Evolutionary conservation across 345 rosid species (phyloP).

Genomic region (Sisymbrium altissimum): DNA sequence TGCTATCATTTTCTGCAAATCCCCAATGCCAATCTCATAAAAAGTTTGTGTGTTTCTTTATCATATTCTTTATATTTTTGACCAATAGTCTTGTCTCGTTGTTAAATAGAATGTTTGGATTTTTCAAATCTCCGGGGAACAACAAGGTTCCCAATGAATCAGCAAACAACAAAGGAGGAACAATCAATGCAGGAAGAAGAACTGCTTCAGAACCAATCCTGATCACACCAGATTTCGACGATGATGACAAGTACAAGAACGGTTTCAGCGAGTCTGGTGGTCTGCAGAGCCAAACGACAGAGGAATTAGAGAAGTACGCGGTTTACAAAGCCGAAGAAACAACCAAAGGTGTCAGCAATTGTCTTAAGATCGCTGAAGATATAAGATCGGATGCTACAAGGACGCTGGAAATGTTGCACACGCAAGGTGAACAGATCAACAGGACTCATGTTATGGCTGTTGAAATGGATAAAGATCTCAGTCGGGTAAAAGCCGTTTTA

Average conservation of each 20-base stretch:
- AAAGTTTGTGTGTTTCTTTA: background rate
- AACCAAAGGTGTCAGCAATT: slow-evolving; percentile 63
- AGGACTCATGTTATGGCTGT: slow-evolving; percentile 73
- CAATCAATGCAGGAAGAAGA: slow-evolving; percentile 48
- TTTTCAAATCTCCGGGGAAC: slow-evolving; percentile 47
- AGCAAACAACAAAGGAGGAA: slow-evolving; percentile 37
- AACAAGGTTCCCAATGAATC: slow-evolving; percentile 38
- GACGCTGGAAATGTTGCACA: slow-evolving; percentile 79
- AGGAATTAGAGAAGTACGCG: slow-evolving; percentile 85
- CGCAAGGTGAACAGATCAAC: slow-evolving; percentile 84
- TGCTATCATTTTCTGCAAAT: background rate
- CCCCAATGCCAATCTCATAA: background rate
- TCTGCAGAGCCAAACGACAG: slow-evolving; percentile 65
- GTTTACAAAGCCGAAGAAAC: slow-evolving; percentile 85
- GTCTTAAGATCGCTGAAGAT: slow-evolving; percentile 78
- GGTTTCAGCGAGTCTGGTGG: slow-evolving; percentile 74
- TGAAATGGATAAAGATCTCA: slow-evolving; percentile 77
- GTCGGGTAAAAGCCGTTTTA: slow-evolving; percentile 40
- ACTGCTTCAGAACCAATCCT: slow-evolving; percentile 67
- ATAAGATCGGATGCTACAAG: slow-evolving; percentile 70
- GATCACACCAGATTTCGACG: slow-evolving; percentile 33
- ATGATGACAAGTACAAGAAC: slow-evolving; percentile 49
- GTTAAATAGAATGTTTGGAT: slow-evolving; percentile 62
- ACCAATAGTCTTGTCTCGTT: background rate
- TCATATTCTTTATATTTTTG: background rate